Conservation (phyloP, 352 stramenopile species). For the Phytophthora multivora region DNA sequence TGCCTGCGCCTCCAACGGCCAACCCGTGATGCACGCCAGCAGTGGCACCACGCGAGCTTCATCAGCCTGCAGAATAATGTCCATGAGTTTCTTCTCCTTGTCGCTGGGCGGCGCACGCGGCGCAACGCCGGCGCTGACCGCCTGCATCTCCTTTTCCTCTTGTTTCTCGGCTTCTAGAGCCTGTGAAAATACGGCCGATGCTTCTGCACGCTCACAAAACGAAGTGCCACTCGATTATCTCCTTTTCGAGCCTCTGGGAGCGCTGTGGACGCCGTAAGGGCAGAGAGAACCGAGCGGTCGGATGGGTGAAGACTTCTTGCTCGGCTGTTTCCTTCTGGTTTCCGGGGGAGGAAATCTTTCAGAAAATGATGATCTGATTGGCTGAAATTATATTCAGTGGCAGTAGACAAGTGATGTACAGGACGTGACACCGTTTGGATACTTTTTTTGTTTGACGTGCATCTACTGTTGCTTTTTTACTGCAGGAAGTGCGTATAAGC, state of each 20-base stretch:
- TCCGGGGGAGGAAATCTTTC: conserved; percentile 33
- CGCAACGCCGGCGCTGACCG: conserved; percentile 19
- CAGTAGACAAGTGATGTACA: neutral
- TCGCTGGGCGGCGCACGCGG: conserved; percentile 47
- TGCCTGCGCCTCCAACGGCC: conserved; percentile 82
- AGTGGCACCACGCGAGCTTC: conserved; percentile 54
- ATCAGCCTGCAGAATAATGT: conserved; percentile 57
- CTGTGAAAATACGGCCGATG: neutral
- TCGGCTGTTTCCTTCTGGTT: conserved; percentile 26
- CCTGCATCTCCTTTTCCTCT: conserved; percentile 34
- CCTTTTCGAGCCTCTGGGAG: neutral
- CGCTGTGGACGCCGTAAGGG: neutral
- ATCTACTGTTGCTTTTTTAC: conserved; percentile 42
- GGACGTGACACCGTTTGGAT: neutral
- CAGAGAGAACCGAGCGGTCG: conserved; percentile 24
- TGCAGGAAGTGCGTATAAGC: conserved; percentile 83
- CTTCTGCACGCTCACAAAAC: conserved; percentile 3
- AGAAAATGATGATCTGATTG: conserved; percentile 13
- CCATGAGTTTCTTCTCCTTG: conserved; percentile 65
- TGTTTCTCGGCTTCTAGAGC: conserved; percentile 12
- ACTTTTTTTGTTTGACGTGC: conserved; percentile 4
- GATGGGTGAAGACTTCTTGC: conserved; percentile 13
- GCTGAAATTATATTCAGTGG: neutral
- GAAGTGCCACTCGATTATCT: neutral
- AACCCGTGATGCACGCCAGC: conserved; percentile 72